Evolutionary conservation across 2,329 filamentous ascomycete genomes (phyloP).

Genomic region (Fusarium guadeloupense): DNA sequence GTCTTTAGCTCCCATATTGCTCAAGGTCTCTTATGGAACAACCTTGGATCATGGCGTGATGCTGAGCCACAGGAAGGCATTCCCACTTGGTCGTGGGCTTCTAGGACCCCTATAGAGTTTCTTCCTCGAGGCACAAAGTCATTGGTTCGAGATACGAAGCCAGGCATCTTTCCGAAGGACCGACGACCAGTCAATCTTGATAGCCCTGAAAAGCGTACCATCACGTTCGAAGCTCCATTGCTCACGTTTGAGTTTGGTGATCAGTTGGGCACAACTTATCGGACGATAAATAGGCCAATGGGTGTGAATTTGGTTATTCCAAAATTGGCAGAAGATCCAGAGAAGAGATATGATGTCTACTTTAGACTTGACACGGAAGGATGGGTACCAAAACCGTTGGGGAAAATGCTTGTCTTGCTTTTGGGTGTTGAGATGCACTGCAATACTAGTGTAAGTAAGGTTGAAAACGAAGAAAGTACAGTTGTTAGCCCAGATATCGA

Average conservation of each 20-base stretch:
- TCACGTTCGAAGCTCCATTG: not conserved
- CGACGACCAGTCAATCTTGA: not conserved
- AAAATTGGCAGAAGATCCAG: not conserved
- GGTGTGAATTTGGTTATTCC: not conserved
- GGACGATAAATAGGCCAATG: not conserved
- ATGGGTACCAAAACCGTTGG: not conserved
- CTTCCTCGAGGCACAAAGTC: not conserved
- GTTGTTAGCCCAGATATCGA: not conserved
- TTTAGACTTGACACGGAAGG: not conserved
- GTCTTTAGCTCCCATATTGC: slow-evolving; percentile 5
- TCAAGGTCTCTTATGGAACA: slow-evolving; percentile 7
- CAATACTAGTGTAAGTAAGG: not conserved
- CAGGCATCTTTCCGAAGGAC: not conserved
- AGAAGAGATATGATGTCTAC: not conserved
- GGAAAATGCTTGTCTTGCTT: not conserved
- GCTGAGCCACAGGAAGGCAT: not conserved
- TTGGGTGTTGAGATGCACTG: not conserved
- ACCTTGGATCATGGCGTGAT: not conserved
- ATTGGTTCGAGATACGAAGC: not conserved
- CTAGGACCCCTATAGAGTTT: not conserved
- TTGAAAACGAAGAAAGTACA: not conserved
- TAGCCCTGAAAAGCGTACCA: not conserved
- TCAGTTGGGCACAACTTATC: not conserved
- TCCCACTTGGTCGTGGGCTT: slow-evolving; percentile 19
- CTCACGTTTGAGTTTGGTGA: not conserved